These are phyloP conservation scores for Pseudopyrenochaeta lycopersici DNA, from an alignment of 2,329 filamentous ascomycete species.

Conservation along the genomic window DNA sequence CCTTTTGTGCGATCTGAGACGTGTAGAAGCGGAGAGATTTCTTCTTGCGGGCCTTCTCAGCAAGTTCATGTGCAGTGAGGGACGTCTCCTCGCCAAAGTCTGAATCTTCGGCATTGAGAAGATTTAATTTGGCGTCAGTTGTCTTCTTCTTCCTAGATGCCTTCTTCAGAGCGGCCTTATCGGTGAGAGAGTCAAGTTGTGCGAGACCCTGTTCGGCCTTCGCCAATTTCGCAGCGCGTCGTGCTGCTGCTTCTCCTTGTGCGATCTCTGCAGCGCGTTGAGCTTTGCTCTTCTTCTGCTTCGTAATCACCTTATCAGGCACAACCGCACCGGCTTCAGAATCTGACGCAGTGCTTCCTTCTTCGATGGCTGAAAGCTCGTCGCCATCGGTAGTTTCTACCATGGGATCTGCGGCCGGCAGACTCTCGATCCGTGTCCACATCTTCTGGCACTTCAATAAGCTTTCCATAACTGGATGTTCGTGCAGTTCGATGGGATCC, in stretches of 20 bases:
- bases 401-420: slow-evolving; percentile 63
- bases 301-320: slow-evolving; percentile 43
- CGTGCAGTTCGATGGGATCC: slow-evolving; percentile 79
- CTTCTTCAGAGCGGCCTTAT: slow-evolving; percentile 57
- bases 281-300: slow-evolving; percentile 57
- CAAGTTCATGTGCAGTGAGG: slow-evolving; percentile 79
- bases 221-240: slow-evolving; percentile 62
- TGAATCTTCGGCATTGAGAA: slow-evolving; percentile 70
- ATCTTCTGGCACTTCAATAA: slow-evolving; percentile 80
- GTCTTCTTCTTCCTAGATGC: slow-evolving; percentile 54
- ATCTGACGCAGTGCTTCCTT: slow-evolving; percentile 40
- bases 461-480: slow-evolving; percentile 90
- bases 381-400: slow-evolving; percentile 42
- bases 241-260: slow-evolving; percentile 63
- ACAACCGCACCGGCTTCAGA: slow-evolving; percentile 45
- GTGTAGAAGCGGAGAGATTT: slow-evolving; percentile 98
- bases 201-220: slow-evolving; percentile 76
- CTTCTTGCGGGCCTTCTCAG: slow-evolving; percentile 88
- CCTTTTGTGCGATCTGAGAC: slow-evolving; percentile 94
- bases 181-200: slow-evolving; percentile 72
- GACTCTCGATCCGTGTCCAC: slow-evolving; percentile 77
- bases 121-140: slow-evolving; percentile 39
- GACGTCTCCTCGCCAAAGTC: slow-evolving; percentile 92
- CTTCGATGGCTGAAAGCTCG: slow-evolving; percentile 47
- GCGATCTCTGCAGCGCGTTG: slow-evolving; percentile 62